Percentiles rank a stretch among this genome's conserved stretches.
Evolutionary conservation across 441 rosid genomes (phyloP).

Genomic region (Mallotus japonicus): DNA sequence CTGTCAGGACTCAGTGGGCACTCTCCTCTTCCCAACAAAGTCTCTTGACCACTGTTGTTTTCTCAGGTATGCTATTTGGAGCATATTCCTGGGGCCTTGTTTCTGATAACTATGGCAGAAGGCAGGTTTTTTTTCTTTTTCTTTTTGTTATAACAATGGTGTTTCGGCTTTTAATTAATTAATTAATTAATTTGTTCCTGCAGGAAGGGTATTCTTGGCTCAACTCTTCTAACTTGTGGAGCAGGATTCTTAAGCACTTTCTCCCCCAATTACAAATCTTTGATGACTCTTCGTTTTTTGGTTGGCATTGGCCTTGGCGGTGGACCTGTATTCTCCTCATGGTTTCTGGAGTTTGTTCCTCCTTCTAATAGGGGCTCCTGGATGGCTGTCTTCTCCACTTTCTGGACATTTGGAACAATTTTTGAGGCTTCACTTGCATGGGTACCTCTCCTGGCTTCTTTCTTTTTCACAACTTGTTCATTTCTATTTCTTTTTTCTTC

Average conservation of each 20-base stretch:
- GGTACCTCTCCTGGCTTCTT: conserved; percentile 32
- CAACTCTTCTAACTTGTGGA: conserved; percentile 40
- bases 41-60: conserved; percentile 47
- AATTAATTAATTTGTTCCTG: background rate
- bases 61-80: conserved; percentile 60
- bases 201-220: conserved; percentile 50
- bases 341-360: conserved; percentile 68
- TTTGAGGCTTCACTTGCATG: conserved; percentile 62
- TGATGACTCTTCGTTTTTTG: conserved; percentile 40
- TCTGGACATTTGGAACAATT: conserved; percentile 59
- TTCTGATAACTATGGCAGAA: conserved; percentile 53
- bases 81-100: conserved; percentile 66
- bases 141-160: background rate
- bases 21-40: conserved; percentile 52
- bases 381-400: conserved; percentile 54
- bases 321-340: conserved; percentile 47
- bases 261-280: conserved; percentile 42
- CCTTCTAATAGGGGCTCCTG: conserved; percentile 51
- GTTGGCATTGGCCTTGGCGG: conserved; percentile 65
- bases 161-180: too few relatives aligned
- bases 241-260: conserved; percentile 54
- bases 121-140: conserved; percentile 25
- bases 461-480: background rate
- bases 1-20: conserved; percentile 49
- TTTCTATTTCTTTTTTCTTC: background rate